Evolutionary conservation across 192 early-diverging fungal species (phyloP), one percentile per base, ranked within the genome.

Genomic region (Coemansia sp.): DNA sequence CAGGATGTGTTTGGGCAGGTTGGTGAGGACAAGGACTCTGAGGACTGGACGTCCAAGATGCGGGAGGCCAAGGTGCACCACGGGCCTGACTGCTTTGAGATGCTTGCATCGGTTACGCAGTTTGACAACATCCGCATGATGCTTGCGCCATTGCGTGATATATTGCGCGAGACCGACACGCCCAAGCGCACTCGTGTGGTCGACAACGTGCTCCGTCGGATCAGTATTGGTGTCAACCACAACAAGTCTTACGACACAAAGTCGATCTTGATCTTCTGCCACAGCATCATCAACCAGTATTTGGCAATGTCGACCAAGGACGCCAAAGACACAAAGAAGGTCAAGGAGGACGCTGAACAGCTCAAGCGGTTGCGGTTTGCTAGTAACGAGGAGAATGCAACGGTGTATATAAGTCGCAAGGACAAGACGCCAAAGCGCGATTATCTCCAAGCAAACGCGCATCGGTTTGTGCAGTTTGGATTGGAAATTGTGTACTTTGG

Each of bases 401-500:
- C 85, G 0, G 94, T 97, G 19, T 83, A 92, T 51, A 81, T 89
- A 15, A 87, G 87, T 60, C 84, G 91, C 17, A 77, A 53, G 22
- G 84, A 88, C 27, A 73, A 82, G 4, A 37, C 67, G 6, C 84
- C 84, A 41, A 74, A 89, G 47, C 72, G 87, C n/a, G 91, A 92
- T 57, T 90, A 91, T 59, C 91, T 92, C 70, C 84, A 87, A 27
- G 86, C 86, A 5, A 98, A 99, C 58, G 91, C 91, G 5, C 88
- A 96, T 63, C 78, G 90, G 7, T 98, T 99, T 79, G 90, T 97
- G 48, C 86, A 91, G 55, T 98, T 99, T 85, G 96, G 96, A 0
- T 70, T 99, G 19, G 84, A 85, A n/a, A 79, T 98, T 10, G 83
- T 99, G 57, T 80, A 92, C 24, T 79, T 86, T 0, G 86, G 87